Base-by-base conservation (phyloP, 805 yeast genomes). In the Ogataea pilisensis region DNA sequence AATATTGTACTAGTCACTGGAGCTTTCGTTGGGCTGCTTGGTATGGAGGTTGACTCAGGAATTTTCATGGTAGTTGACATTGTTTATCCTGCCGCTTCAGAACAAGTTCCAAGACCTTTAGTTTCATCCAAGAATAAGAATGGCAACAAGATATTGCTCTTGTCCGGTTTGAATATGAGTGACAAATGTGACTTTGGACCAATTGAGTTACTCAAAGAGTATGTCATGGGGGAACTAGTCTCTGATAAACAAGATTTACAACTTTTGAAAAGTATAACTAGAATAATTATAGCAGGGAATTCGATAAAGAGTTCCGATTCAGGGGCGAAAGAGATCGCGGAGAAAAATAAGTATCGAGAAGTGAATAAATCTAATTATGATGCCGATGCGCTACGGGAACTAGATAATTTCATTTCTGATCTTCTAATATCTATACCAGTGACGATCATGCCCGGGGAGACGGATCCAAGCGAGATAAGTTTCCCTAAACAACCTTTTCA, bases 401-500 rank as follows among this genome's bases (percentile, higher is more conserved):
- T 91, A 19, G 91, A 86, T 50, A 51, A 57, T 8, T 78, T 82
- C 51, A 49, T 91, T 4, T 57, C 69, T 2, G 81, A 82, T 12
- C 45, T 86, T 1, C 63, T 81, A 3, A 60, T 69, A 7, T 68
- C 83, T 2, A 62, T 88, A 14, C 84, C 95, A 0, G 79, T 90
- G 6, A 75, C 82, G 32, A 53, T 93, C 2, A 72, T 93, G 80
- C 95, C 99, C 0, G 98, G 99, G 4, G 73, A 67, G 7, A 63
- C 71, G 4, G 99, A 93, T 59, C 96, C 97, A 0, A 80, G 87
- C n/a, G 95, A 85, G 45, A 65, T 74, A 14, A 76, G 90, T 37
- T 62, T 88, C 42, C 99, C 99, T 1, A 97, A 93, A 61, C 95
- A 85, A 59, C 85, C 95, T 2, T 57, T 93, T n/a, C 96, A 91